phyloP scores from a whole-genome alignment of 2,329 filamentous ascomycete species.

The Colletotrichum liriopes region DNA sequence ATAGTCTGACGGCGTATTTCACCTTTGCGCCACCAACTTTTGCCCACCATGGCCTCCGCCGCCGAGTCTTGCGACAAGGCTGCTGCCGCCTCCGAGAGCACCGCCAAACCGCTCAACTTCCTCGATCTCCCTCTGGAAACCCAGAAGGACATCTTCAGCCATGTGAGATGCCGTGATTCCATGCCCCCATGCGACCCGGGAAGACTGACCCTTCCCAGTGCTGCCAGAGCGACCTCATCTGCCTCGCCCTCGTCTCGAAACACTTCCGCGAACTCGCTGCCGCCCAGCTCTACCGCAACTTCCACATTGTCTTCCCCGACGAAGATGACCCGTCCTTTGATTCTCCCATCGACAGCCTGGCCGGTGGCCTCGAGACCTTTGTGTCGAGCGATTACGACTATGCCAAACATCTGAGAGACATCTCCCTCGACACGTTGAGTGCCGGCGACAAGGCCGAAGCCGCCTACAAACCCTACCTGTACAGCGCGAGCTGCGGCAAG shows the following conservation, averaged over 20 bases:
- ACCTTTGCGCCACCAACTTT: constrained; percentile 22
- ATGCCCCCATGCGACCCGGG: constrained; percentile 28
- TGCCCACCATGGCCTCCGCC: constrained; percentile 54
- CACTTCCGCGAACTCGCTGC: constrained; percentile 73
- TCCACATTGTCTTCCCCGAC: constrained; percentile 74
- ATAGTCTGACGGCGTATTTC: constrained; percentile 4
- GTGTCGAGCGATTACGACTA: constrained; percentile 77
- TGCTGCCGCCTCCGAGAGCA: constrained; percentile 42
- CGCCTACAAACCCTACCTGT: constrained; percentile 69
- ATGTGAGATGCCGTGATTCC: constrained; percentile 54
- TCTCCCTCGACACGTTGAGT: constrained; percentile 70
- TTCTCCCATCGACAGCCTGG: constrained; percentile 70
- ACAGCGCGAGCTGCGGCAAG: constrained; percentile 72
- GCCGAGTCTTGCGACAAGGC: constrained; percentile 51
- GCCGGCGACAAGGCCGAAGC: constrained; percentile 67
- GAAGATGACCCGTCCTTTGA: constrained; percentile 69
- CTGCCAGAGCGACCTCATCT: constrained; percentile 67
- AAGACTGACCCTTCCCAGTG: constrained; percentile 56
- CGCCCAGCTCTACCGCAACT: constrained; percentile 71
- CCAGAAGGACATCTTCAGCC: constrained; percentile 63
- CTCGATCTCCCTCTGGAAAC: constrained; percentile 64
- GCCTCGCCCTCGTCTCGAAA: constrained; percentile 71
- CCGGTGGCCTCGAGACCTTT: constrained; percentile 73
- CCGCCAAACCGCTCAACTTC: constrained; percentile 50
- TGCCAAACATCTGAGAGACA: constrained; percentile 68